Evolutionary conservation across 2,329 filamentous ascomycete genomes (phyloP).

Genomic region (Arthrobotrys sinensis): DNA sequence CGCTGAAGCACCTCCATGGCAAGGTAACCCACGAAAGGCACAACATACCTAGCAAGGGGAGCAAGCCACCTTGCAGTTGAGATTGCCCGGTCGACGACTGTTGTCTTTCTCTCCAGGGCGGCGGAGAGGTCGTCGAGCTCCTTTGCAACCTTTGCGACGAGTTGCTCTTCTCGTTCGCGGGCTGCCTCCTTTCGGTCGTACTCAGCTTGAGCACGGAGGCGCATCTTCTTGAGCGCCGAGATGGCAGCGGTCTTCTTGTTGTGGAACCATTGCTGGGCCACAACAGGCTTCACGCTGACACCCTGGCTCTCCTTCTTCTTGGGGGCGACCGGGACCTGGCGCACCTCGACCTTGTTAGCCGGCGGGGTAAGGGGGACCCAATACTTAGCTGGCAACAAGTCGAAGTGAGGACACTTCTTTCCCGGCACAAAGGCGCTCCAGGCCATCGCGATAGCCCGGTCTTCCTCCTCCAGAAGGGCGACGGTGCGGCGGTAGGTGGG

Average conservation of each 20-base stretch:
- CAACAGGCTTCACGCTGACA: background rate
- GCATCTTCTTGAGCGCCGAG: too few species aligned
- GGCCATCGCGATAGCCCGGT: background rate
- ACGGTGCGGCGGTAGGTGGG: too few species aligned
- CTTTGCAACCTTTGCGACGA: background rate
- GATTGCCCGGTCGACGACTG: slow-evolving; percentile 24
- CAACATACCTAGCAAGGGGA: background rate
- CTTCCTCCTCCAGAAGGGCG: background rate
- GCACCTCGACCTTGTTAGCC: background rate
- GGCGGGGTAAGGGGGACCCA: slow-evolving; percentile 2
- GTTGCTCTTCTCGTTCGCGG: background rate
- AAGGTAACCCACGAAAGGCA: slow-evolving; percentile 44
- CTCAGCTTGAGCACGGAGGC: background rate
- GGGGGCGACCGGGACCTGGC: background rate
- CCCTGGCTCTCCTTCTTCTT: background rate
- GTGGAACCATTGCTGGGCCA: slow-evolving; percentile 7
- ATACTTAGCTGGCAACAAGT: background rate
- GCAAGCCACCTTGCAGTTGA: background rate
- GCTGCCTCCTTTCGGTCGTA: background rate
- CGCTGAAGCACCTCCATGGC: slow-evolving; percentile 46
- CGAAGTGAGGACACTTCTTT: background rate
- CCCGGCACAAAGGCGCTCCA: background rate
- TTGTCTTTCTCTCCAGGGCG: background rate
- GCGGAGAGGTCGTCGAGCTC: slow-evolving; percentile 6
- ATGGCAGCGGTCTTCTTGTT: background rate